A percentile compares a stretch with the other conserved stretches of the same genome.
These are phyloP conservation scores for Coniferiporia weirii DNA, from an alignment of 1,284 basidiomycete species.

Conservation along the genomic window DNA sequence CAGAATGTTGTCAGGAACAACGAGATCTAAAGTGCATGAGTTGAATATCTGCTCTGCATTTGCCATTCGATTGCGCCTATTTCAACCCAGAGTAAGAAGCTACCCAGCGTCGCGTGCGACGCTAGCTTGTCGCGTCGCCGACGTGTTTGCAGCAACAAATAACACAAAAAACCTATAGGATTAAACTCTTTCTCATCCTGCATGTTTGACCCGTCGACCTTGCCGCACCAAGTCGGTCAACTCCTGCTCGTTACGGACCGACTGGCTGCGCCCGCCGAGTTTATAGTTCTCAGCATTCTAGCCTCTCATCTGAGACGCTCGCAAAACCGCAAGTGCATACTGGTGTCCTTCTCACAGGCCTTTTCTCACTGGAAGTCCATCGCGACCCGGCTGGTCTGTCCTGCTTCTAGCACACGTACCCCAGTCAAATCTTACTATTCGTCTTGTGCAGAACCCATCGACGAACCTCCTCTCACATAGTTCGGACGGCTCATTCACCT, in stretches of 20 bases:
- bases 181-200: neutral
- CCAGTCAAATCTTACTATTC: neutral
- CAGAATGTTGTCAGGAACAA: constrained; percentile 61
- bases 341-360: constrained; percentile 55
- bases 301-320: constrained; percentile 46
- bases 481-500: constrained; percentile 39
- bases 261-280: constrained; percentile 60
- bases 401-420: neutral
- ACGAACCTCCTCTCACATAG: constrained; percentile 42
- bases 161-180: neutral
- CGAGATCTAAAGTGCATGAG: constrained; percentile 53
- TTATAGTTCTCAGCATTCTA: constrained; percentile 51
- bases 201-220: constrained; percentile 15
- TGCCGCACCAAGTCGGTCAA: constrained; percentile 29
- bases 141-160: neutral
- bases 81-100: constrained; percentile 5
- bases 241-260: constrained; percentile 62
- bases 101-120: neutral
- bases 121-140: neutral
- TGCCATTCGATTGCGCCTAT: constrained; percentile 12
- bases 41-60: constrained; percentile 57
- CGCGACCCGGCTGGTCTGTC: constrained; percentile 49
- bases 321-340: constrained; percentile 33
- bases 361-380: constrained; percentile 56
- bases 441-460: constrained; percentile 37